A percentile compares a stretch with the other conserved stretches of the same genome.
Conservation (phyloP, 768 basidiomycete genomes). For the Neoboletus brunneissimus region DNA sequence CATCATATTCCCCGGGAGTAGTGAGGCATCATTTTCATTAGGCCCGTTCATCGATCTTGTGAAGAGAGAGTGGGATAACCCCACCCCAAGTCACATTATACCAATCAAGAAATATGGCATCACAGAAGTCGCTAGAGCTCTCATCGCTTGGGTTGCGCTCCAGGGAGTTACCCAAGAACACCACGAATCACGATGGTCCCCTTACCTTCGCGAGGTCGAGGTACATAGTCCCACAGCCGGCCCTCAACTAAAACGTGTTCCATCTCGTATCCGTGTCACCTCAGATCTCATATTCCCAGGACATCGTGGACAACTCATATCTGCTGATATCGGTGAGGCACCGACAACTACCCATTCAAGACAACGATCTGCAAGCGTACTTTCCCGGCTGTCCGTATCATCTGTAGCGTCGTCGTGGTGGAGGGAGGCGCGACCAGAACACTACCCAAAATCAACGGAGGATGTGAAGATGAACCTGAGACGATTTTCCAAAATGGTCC, state of each 20-base stretch:
- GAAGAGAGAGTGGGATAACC: conserved; percentile 70
- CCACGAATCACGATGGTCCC: conserved; percentile 71
- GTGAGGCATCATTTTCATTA: conserved; percentile 79
- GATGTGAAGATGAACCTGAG: conserved; percentile 71
- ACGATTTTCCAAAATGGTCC: conserved; percentile 75
- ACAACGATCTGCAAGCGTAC: conserved; percentile 30
- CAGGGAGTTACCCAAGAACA: conserved; percentile 81
- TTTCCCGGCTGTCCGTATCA: conserved; percentile 25
- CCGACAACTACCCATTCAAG: conserved; percentile 31
- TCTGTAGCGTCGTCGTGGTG: conserved; percentile 27
- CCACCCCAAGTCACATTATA: conserved; percentile 47
- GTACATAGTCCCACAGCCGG: conserved; percentile 46
- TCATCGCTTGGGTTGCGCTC: conserved; percentile 77
- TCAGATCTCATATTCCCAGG: conserved; percentile 70
- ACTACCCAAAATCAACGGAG: conserved; percentile 33
- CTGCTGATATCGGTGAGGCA: conserved; percentile 76
- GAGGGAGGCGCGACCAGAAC: conserved; percentile 25
- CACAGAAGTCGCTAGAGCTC: conserved; percentile 62
- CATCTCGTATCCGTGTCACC: conserved; percentile 67
- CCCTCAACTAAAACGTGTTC: conserved; percentile 31
- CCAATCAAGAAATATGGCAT: conserved; percentile 63
- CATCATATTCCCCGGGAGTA: conserved; percentile 68
- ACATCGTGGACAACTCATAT: conserved; percentile 67
- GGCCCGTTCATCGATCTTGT: conserved; percentile 78
- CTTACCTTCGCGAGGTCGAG: conserved; percentile 62